A percentile compares a stretch with the other conserved stretches of the same genome.
Conservation (phyloP, 768 basidiomycete genomes). For the Mycena galopus region DNA sequence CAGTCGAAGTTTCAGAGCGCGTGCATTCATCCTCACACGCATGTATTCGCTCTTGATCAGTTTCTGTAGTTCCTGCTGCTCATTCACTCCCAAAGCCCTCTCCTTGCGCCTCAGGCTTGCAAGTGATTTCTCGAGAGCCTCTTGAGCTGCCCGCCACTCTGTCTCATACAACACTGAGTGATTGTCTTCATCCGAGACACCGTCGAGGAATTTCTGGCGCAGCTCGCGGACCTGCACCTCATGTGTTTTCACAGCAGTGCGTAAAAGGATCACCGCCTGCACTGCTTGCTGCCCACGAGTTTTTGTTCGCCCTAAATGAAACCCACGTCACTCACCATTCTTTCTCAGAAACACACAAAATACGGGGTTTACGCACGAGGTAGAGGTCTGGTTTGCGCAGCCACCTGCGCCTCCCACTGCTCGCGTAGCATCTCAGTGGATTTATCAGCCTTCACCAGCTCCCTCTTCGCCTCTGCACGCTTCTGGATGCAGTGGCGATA, state of each 20-base stretch:
- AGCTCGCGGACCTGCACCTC: background rate
- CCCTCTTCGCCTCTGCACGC: slow-evolving; percentile 35
- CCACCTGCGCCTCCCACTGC: slow-evolving; percentile 50
- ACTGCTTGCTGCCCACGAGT: background rate
- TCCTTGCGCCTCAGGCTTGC: background rate
- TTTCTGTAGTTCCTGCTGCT: background rate
- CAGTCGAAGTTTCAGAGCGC: slow-evolving; percentile 18
- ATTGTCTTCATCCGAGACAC: background rate
- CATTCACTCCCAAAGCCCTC: background rate
- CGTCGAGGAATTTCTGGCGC: background rate
- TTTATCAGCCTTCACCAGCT: slow-evolving; percentile 36
- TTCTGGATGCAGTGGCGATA: slow-evolving; percentile 26
- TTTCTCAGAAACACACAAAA: background rate
- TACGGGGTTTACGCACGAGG: background rate
- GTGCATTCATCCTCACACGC: background rate
- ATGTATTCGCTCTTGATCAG: slow-evolving; percentile 3
- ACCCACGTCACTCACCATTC: background rate
- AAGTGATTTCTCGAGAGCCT: background rate
- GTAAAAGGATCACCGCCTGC: background rate
- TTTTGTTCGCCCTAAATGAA: background rate
- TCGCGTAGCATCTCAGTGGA: slow-evolving; percentile 34
- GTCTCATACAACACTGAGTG: background rate
- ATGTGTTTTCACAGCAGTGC: background rate
- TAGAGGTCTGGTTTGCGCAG: slow-evolving; percentile 38
- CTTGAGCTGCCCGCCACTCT: background rate